Evolutionary conservation across 208 protist genomes (phyloP).

Genomic region (Herpetomonas tarakana): DNA sequence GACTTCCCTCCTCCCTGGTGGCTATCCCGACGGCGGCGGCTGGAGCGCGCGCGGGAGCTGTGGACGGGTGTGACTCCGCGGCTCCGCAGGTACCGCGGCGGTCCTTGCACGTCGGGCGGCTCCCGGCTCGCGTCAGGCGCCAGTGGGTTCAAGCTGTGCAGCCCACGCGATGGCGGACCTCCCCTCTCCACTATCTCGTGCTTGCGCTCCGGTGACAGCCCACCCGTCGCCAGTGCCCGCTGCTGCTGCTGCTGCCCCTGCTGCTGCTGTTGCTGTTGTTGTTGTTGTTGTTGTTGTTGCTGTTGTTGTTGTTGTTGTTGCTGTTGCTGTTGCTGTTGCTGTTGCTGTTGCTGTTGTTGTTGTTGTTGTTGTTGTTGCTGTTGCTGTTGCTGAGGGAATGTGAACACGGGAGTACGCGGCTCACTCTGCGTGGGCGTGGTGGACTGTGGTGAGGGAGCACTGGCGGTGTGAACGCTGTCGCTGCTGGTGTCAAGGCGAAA

Average conservation of each 20-base stretch:
- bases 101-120: constrained; percentile 28
- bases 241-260: too few relatives aligned
- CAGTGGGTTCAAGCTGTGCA: constrained; percentile 29
- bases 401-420: neutral
- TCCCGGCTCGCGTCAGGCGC: constrained; percentile 22
- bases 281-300: constrained; percentile 6
- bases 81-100: constrained; percentile 23
- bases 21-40: too few relatives aligned
- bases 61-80: constrained; percentile 17
- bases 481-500: neutral
- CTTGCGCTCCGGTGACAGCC: neutral
- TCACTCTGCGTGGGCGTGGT: neutral
- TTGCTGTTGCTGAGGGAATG: constrained; percentile 22
- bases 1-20: too few relatives aligned
- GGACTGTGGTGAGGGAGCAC: neutral
- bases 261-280: constrained; percentile 1
- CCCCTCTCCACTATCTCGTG: constrained; percentile 13
- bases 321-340: neutral
- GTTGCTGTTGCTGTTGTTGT: constrained; percentile 3
- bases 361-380: neutral
- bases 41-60: neutral
- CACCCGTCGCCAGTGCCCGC: neutral
- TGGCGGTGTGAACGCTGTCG: neutral
- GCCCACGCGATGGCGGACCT: constrained; percentile 22
- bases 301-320: constrained; percentile 6